These are phyloP conservation scores for Yamadazyma dushanensis DNA, from an alignment of 1,139 yeast genomes.

Conservation along the genomic window DNA sequence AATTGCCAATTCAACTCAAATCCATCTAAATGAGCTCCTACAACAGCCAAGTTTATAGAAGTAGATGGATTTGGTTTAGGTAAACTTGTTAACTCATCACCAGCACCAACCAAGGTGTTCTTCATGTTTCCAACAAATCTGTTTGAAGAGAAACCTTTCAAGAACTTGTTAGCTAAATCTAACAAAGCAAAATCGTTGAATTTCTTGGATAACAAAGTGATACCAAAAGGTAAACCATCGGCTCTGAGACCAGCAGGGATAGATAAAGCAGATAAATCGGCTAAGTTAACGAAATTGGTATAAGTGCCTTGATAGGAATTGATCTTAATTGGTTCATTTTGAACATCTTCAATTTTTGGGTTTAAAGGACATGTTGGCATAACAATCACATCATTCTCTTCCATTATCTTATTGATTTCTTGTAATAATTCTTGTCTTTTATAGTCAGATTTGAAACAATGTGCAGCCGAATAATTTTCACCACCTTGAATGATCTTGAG, in stretches of 20 bases:
- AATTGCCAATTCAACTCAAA: conserved; percentile 94
- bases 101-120: conserved; percentile 33
- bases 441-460: conserved; percentile 81
- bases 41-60: conserved; percentile 73
- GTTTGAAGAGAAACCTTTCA: conserved; percentile 37
- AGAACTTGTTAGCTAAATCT: conserved; percentile 74
- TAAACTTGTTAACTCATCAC: conserved; percentile 40
- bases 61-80: conserved; percentile 26
- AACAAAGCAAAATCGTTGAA: conserved; percentile 87
- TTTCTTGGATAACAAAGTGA: conserved; percentile 77
- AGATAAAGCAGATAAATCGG: conserved; percentile 89
- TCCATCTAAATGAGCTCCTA: conserved; percentile 91
- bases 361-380: conserved; percentile 95
- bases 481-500: conserved; percentile 74
- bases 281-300: conserved; percentile 93
- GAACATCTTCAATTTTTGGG: conserved; percentile 74
- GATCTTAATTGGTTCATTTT: conserved; percentile 73
- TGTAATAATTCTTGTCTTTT: conserved; percentile 75
- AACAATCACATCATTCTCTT: conserved; percentile 68
- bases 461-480: conserved; percentile 73
- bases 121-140: conserved; percentile 44
- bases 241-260: conserved; percentile 83
- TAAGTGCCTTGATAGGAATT: conserved; percentile 94
- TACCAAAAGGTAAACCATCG: conserved; percentile 89
- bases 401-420: conserved; percentile 54